Evolutionary conservation across 2,329 filamentous ascomycete species (phyloP), one percentile per base, ranked within the genome.

Genomic region (Cercospora zeina): DNA sequence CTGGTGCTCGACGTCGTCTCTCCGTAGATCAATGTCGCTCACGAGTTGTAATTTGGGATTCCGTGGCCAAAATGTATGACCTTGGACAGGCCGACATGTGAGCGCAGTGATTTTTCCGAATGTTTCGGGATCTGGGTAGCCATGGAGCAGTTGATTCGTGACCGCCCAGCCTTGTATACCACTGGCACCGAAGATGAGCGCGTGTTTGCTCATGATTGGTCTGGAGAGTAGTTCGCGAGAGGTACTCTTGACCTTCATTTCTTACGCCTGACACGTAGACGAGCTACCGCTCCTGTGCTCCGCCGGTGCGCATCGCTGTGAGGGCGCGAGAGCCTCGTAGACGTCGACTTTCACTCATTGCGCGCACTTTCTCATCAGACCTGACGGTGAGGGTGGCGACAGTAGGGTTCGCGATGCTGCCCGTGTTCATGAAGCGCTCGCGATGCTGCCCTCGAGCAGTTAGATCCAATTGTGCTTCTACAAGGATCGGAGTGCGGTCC

Each of bases 121-220:
- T 3, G 70, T 72, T 58, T 77, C 74, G n/a, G 76, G 73, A 21
- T 71, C 73, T 3, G 80, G 81, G 62, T 81, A 82, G 56, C 74
- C 77, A 49, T 78, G 70, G 11, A 82, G 70, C 39, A 82, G 78
- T 57, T 79, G 75, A 56, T 81, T 82, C 14, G 79, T 77, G 57
- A 82, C 76, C 6, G 80, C 76, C 80, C 80, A 82, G 37, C 80
- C 80, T 2, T 78, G 77, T 57, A 82, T 79, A n/a, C 80, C 80
- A 64, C 77, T 79, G 51, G 79, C 79, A 36, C 79, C 80, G 70
- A 75, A 73, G 39, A 74, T 68, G 37, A 76, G 71, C 60, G 74
- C 68, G 39, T 69, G 67, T 45, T 65, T 67, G 31, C 51, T 53
- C 58, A 60, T 60, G 1, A 5, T 60, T 16, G 4, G 14, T 21